A percentile compares a stretch with the other conserved stretches of the same genome.
These are phyloP conservation scores for Diaporthe citriasiana DNA, from an alignment of 2,329 filamentous ascomycete genomes.

Conservation along the genomic window DNA sequence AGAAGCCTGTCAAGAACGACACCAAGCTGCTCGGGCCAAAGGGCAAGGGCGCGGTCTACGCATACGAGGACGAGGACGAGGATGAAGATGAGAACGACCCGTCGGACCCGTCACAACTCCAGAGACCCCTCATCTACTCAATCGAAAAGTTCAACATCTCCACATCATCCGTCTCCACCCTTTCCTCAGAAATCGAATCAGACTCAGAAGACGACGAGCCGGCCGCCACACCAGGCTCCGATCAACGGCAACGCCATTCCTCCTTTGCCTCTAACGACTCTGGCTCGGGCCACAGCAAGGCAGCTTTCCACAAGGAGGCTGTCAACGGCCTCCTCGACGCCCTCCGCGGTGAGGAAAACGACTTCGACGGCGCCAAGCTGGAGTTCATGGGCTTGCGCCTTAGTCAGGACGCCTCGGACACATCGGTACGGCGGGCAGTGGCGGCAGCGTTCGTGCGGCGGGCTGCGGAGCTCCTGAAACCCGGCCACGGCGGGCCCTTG, in stretches of 20 bases:
- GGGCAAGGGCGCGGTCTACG: slow-evolving; percentile 66
- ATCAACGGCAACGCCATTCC: slow-evolving; percentile 71
- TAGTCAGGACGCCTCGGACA: slow-evolving; percentile 89
- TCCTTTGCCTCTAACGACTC: slow-evolving; percentile 83
- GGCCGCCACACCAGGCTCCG: slow-evolving; percentile 44
- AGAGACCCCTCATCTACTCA: slow-evolving; percentile 69
- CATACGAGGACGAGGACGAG: slow-evolving; percentile 60
- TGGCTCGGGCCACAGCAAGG: slow-evolving; percentile 55
- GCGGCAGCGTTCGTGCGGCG: slow-evolving; percentile 88
- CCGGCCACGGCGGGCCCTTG: slow-evolving; percentile 62
- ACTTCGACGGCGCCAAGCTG: slow-evolving; percentile 86
- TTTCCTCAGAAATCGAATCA: slow-evolving; percentile 73
- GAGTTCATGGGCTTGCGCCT: slow-evolving; percentile 96
- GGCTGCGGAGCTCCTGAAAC: slow-evolving; percentile 76
- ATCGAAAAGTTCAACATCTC: slow-evolving; percentile 67
- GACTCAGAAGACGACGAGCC: slow-evolving; percentile 73
- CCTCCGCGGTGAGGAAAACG: slow-evolving; percentile 78
- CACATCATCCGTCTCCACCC: slow-evolving; percentile 68
- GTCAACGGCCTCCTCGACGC: slow-evolving; percentile 89
- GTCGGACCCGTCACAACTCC: slow-evolving; percentile 64
- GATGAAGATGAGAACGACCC: slow-evolving; percentile 60
- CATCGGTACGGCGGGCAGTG: slow-evolving; percentile 88
- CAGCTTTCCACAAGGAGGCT: slow-evolving; percentile 87
- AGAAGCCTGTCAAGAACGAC: slow-evolving; percentile 57
- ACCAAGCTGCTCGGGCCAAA: slow-evolving; percentile 61